A percentile compares a stretch with the other conserved stretches of the same genome.
These are phyloP conservation scores for Candida michaelii DNA, from an alignment of 805 yeast species.

Conservation along the genomic window DNA sequence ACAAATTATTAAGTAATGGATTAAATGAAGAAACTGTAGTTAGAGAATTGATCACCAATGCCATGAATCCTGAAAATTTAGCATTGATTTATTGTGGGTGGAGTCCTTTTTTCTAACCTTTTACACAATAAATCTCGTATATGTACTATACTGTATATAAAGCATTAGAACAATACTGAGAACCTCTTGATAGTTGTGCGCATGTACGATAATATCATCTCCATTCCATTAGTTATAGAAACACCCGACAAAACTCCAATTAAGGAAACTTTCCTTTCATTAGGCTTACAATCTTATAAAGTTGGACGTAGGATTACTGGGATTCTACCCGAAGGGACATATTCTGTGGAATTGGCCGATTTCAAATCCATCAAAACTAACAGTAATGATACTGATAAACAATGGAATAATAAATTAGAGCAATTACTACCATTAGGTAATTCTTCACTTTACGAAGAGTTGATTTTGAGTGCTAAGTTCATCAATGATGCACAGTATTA, in stretches of 20 bases:
- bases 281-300: constrained; percentile 4
- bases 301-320: constrained; percentile 10
- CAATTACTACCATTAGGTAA: constrained; percentile 20
- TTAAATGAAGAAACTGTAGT: constrained; percentile 84
- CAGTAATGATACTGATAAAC: constrained; percentile 9
- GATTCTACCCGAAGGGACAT: constrained; percentile 13
- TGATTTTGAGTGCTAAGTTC: constrained; percentile 16
- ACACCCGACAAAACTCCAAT: constrained; percentile 9
- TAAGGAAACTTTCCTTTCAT: constrained; percentile 8
- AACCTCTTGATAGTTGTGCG: too few species aligned
- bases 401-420: constrained; percentile 20
- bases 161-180: too few species aligned
- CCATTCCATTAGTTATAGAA: constrained; percentile 13
- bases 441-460: background rate
- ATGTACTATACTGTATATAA: background rate
- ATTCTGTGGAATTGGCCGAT: constrained; percentile 1
- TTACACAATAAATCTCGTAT: background rate
- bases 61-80: constrained; percentile 64
- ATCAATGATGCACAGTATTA: constrained; percentile 25
- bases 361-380: constrained; percentile 5
- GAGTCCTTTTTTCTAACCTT: constrained; percentile 66
- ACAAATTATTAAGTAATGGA: constrained; percentile 63
- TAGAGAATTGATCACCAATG: constrained; percentile 75
- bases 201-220: constrained; percentile 10
- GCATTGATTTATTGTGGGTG: constrained; percentile 81